Evolutionary conservation across 306 rosid genomes (phyloP), one percentile per base, ranked within the genome.

Genomic region (Sophora flavescens): DNA sequence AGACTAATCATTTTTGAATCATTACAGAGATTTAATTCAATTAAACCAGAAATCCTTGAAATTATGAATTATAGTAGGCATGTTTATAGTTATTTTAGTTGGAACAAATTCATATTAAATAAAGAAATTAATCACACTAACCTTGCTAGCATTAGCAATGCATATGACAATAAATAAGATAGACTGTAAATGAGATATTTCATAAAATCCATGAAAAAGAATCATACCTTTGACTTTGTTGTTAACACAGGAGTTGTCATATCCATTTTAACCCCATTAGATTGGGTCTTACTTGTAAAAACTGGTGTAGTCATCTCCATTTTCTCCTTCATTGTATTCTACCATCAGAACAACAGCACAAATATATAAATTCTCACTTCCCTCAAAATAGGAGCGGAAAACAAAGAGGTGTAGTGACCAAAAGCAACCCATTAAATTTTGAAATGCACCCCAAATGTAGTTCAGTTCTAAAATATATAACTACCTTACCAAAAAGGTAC

Each of bases 241-340:
- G 98, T 95, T 75, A 92, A 71, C 71, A 90, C 97, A 36, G 96
- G 98, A 67, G 97, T 89, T 59, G 93, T 95, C 97, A 92, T 95
- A 48, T 90, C 97, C 98, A 90, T 90, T 86, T 90, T 92, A 88
- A 81, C 86, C 63, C 92, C 96, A 52, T 74, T 87, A n/a, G 91
- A 72, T 69, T 80, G 88, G 59, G 72, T 78, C 84, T 87, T 91
- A 71, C 87, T 86, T 5, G 97, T 90, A 57, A 89, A 75, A 79
- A 95, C 98, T 1, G 97, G 98, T 6, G 97, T 86, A 53, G 97
- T 95, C 97, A 95, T 95, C 82, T 92, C 97, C 97, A 95, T 95
- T 82, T 81, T 86, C 84, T 92, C 98, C 64, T 76, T 86, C 22
- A 2, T 71, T 51, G 89, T 83, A 85, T 95, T 92, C 98, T 95